Conservation (phyloP, 129 eudicot genomes). For the Smallanthus sonchifolius region DNA sequence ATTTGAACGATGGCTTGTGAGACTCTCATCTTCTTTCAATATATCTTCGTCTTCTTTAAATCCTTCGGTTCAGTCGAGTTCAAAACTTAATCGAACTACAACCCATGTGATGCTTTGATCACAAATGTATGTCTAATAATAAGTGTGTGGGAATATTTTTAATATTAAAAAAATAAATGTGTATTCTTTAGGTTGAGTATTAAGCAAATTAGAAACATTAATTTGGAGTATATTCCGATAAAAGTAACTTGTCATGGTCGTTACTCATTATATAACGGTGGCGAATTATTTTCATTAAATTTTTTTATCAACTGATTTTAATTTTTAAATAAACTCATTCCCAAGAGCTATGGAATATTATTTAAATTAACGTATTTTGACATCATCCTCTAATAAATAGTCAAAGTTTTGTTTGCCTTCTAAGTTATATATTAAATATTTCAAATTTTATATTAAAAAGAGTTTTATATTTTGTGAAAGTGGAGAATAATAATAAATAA, state of each 20-base stretch:
- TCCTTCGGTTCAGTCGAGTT: no score
- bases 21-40: no score
- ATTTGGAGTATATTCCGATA: neutral
- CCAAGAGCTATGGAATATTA: constrained; percentile 1
- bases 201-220: no score
- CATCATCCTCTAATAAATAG: neutral
- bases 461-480: neutral
- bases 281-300: neutral
- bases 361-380: neutral
- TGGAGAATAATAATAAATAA: no score
- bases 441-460: neutral
- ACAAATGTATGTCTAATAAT: no score
- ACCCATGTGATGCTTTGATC: no score
- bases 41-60: no score
- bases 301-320: neutral
- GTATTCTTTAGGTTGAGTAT: no score
- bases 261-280: neutral
- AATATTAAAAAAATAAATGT: no score
- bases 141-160: no score
- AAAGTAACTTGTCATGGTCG: neutral
- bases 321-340: neutral
- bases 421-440: neutral
- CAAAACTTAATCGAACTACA: no score
- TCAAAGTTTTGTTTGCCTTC: neutral
- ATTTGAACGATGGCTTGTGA: no score